These are phyloP conservation scores for Penicillium sp. DNA, from an alignment of 2,329 filamentous ascomycete species.

Conservation along the genomic window DNA sequence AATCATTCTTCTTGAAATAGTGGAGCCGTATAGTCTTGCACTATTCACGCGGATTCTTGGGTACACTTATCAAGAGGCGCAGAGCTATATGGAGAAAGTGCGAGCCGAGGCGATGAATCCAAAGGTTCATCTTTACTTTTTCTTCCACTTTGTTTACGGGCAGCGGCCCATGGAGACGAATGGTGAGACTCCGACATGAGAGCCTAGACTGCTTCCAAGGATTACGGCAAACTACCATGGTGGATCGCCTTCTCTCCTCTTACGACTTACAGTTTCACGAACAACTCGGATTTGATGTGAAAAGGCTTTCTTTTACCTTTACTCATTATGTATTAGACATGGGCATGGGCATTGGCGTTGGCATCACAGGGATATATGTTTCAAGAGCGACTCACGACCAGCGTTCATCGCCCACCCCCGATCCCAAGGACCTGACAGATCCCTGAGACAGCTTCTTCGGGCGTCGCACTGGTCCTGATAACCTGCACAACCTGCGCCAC, in stretches of 20 bases:
- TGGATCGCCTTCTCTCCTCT: neutral
- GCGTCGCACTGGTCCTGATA: constrained; percentile 27
- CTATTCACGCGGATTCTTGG: constrained; percentile 40
- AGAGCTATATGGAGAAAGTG: constrained; percentile 30
- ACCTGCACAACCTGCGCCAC: constrained; percentile 29
- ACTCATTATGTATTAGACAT: constrained; percentile 1
- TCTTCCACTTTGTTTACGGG: constrained; percentile 35
- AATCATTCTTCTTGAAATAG: constrained; percentile 29
- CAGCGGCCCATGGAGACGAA: constrained; percentile 26
- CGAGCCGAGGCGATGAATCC: constrained; percentile 26
- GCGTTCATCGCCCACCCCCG: constrained; percentile 9
- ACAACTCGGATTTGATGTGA: constrained; percentile 10
- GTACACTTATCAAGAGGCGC: constrained; percentile 31
- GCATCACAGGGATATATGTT: neutral
- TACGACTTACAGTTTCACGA: constrained; percentile 6
- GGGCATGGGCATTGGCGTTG: neutral
- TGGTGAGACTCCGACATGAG: neutral
- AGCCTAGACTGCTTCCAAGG: neutral
- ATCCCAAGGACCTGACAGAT: constrained; percentile 26
- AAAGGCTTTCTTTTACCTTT: neutral
- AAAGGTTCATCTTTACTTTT: constrained; percentile 30
- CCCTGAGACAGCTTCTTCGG: constrained; percentile 29
- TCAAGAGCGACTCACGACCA: neutral
- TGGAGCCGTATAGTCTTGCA: constrained; percentile 41
- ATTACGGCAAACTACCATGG: neutral